Conservation (phyloP, 78 protist genomes). For the Guillardia theta region DNA sequence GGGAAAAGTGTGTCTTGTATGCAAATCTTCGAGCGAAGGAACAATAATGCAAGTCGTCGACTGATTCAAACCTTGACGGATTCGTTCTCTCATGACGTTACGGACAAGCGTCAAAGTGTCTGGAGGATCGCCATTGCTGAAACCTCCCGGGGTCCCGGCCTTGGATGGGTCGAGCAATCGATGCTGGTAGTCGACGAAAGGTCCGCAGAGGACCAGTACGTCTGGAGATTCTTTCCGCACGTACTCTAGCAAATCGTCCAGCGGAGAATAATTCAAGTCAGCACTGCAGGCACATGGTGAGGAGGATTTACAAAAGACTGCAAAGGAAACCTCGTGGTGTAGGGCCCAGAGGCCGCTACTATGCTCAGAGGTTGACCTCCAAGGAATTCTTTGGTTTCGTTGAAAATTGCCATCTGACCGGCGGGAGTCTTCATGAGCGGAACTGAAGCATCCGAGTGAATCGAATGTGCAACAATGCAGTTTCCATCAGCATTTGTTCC, state of each 20-base stretch:
- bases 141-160: not conserved
- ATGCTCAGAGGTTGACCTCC: not conserved
- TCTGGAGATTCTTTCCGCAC: not conserved
- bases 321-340: not conserved
- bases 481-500: not conserved
- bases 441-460: not conserved
- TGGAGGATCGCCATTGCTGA: slow-evolving; percentile 23
- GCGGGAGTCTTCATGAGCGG: not conserved
- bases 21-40: not conserved
- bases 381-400: not conserved
- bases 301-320: not conserved
- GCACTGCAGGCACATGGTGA: not conserved
- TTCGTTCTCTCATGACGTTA: not conserved
- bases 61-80: not conserved
- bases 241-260: slow-evolving; percentile 7
- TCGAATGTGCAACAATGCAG: not conserved
- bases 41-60: not conserved
- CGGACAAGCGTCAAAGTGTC: not conserved
- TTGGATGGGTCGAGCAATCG: not conserved
- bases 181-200: not conserved
- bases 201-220: not conserved
- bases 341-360: not conserved
- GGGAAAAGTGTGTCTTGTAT: not conserved
- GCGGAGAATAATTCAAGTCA: not conserved
- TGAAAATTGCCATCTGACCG: not conserved